phyloP scores from a whole-genome alignment of 495 filamentous ascomycete genomes.

The Lindgomyces ingoldianus region DNA sequence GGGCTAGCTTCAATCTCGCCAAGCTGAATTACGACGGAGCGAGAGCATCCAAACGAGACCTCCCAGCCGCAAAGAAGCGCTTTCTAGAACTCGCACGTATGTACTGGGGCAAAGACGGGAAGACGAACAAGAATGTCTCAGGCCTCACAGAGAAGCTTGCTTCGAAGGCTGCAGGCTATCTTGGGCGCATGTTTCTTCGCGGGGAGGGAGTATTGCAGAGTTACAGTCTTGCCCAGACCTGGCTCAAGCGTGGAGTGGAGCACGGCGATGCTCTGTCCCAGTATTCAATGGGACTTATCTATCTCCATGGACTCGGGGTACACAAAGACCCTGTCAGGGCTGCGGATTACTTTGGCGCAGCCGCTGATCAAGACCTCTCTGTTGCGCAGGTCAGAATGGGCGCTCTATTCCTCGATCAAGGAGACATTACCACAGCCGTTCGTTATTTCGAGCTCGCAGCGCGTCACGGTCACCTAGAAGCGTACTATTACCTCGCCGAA shows the following conservation, averaged over 20 bases:
- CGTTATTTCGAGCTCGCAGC: conserved; percentile 92
- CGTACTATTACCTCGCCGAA: conserved; percentile 94
- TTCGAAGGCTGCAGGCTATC: conserved; percentile 83
- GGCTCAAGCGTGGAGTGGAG: conserved; percentile 81
- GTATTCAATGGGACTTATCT: conserved; percentile 82
- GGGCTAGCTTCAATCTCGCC: conserved; percentile 85
- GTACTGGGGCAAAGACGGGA: conserved; percentile 83
- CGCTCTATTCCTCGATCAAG: conserved; percentile 86
- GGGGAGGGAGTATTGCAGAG: conserved; percentile 87
- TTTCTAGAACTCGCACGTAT: conserved; percentile 79
- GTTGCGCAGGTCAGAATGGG: conserved; percentile 83
- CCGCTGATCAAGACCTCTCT: conserved; percentile 81
- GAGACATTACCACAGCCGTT: conserved; percentile 71
- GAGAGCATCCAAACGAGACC: conserved; percentile 69
- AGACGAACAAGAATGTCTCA: conserved; percentile 53
- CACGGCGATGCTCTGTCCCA: conserved; percentile 85
- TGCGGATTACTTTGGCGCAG: conserved; percentile 75
- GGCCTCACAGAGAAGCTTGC: conserved; percentile 75
- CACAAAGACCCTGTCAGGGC: conserved; percentile 71
- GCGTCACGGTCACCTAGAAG: conserved; percentile 84
- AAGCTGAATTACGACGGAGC: conserved; percentile 90
- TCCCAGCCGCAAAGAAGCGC: conserved; percentile 73
- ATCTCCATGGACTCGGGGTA: conserved; percentile 81
- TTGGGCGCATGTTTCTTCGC: conserved; percentile 90
- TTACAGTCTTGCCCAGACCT: conserved; percentile 70